Evolutionary conservation across 2,329 filamentous ascomycete genomes (phyloP).

Genomic region (Hypocrella siamensis): DNA sequence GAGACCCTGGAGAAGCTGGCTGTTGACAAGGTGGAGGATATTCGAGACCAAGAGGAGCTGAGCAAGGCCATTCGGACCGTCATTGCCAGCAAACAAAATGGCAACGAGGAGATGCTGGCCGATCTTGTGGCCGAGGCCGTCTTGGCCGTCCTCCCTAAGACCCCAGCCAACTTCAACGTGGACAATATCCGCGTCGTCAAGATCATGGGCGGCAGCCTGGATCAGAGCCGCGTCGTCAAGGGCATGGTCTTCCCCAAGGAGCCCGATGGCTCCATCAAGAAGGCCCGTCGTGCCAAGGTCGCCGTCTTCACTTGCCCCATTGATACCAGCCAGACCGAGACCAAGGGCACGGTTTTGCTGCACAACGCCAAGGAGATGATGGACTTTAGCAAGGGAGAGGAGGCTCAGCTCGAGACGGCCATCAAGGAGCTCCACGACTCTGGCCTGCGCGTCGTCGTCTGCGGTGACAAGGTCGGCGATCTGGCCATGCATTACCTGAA

Average conservation of each 20-base stretch:
- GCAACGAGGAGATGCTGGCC: constrained; percentile 78
- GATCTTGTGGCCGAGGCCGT: constrained; percentile 73
- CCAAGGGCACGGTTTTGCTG: constrained; percentile 91
- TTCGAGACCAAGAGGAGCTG: constrained; percentile 67
- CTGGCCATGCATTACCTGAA: constrained; percentile 96
- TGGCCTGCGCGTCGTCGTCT: constrained; percentile 79
- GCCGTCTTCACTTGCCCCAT: constrained; percentile 93
- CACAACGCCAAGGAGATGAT: constrained; percentile 99
- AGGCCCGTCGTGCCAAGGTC: constrained; percentile 84
- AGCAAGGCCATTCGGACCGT: constrained; percentile 94
- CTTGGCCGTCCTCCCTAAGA: constrained; percentile 85
- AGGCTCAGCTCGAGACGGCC: constrained; percentile 72
- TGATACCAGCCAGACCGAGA: constrained; percentile 92
- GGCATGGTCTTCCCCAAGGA: constrained; percentile 98
- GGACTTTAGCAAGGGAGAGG: constrained; percentile 95
- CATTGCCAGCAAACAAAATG: constrained; percentile 90
- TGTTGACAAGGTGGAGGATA: constrained; percentile 78
- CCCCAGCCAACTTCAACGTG: constrained; percentile 91
- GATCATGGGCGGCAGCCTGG: constrained; percentile 94
- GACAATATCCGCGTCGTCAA: constrained; percentile 98
- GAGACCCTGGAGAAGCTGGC: constrained; percentile 75
- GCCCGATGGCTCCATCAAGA: constrained; percentile 85
- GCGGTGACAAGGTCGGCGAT: constrained; percentile 87
- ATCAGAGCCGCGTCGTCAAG: constrained; percentile 87
- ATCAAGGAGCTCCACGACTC: constrained; percentile 96